Conservation (phyloP, 2,329 filamentous ascomycete species). For the Pseudogymnoascus sp. region DNA sequence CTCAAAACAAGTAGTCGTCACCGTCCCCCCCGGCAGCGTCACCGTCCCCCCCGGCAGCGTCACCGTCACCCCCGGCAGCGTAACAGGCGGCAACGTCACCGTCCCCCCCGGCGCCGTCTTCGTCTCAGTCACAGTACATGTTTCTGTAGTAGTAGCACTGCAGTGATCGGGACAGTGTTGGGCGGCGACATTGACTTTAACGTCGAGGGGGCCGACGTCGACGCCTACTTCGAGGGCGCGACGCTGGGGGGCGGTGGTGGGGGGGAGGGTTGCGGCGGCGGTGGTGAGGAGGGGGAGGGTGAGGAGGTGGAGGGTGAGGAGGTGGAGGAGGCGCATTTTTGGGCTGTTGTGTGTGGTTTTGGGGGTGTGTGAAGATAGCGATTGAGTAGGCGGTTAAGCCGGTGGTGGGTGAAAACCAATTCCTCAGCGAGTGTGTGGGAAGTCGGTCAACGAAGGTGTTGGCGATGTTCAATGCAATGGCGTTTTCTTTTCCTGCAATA, state of each 20-base stretch:
- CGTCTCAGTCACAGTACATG: background rate
- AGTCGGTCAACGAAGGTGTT: background rate
- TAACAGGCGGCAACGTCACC: background rate
- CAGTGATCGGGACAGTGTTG: background rate
- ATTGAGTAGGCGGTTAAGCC: too few species aligned
- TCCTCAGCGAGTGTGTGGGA: background rate
- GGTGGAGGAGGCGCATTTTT: background rate
- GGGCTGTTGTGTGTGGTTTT: background rate
- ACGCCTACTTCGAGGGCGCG: background rate
- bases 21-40: background rate
- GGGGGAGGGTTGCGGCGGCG: background rate
- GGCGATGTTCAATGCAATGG: too few species aligned
- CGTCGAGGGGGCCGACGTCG: background rate
- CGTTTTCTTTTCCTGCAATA: background rate
- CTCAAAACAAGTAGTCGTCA: background rate
- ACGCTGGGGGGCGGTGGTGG: background rate
- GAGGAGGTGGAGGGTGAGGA: background rate
- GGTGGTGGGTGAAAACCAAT: background rate
- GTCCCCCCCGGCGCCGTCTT: background rate
- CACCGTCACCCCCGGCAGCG: background rate
- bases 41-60: too few species aligned
- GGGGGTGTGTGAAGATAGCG: background rate
- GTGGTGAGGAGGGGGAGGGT: background rate
- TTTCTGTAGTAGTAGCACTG: background rate
- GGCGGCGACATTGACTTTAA: background rate